Base-by-base conservation (phyloP, 768 basidiomycete species). In the Leccinum arenicola region DNA sequence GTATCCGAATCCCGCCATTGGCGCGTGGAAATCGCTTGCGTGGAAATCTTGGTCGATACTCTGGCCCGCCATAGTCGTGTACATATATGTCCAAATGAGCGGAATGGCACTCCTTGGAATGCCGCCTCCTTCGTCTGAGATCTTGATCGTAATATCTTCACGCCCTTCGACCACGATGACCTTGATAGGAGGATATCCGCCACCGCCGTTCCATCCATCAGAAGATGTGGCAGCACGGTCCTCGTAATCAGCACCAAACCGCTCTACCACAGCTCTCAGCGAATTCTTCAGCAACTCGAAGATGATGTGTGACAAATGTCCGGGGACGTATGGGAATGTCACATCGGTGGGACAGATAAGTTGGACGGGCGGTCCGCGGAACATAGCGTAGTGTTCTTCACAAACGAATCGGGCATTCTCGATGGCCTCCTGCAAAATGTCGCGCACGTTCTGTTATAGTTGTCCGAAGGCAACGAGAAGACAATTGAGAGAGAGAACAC, bases 51-150 rank as follows among this genome's bases (percentile, higher is more conserved):
- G 85, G 65, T 87, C 88, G 56, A 92, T 82, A 25, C 80, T 82
- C 73, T 88, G 83, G 15, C 82, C 80, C 61, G 78, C 77, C 91
- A 91, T 90, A 7, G 89, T 94, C 49, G 92, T 93, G 66, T 93
- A 93, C 93, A 98, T 97, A 73, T 95, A 98, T 62, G 96, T 99
- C 97, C 97, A 99, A 55, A 99, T 96, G 54, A 96, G 81, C 12
- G 95, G 93, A 21, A 98, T 88, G 0, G 91, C 93, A 62, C 81
- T 89, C 76, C 78, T 75, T 27, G 94, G 84, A 57, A 99, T 98
- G 0, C 96, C 68, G 6, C 96, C 96, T 6, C 96, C 96, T 72
- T 99, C 96, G 71, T 99, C 96, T 2, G 87, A 88, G 64, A 98
- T 97, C 82, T 99, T 99, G 82, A 99, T 93, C 10, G 96, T 98